Conservation (phyloP, 2,329 filamentous ascomycete species). For the Zymoseptoria crescenta region DNA sequence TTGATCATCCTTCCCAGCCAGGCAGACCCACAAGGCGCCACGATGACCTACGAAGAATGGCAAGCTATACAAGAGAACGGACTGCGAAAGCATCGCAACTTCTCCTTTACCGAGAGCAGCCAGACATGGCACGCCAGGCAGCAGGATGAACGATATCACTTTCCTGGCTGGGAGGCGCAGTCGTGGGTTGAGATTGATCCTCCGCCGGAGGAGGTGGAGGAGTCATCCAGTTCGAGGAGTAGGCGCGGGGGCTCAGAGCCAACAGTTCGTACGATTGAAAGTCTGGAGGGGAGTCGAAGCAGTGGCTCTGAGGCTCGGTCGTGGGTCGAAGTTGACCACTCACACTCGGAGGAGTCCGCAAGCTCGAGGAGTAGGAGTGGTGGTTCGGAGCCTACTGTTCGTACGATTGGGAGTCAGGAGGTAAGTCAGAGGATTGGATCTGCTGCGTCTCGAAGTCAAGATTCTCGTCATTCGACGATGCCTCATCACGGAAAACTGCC, state of each 20-base stretch:
- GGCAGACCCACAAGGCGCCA: slow-evolving; percentile 10
- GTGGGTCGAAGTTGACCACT: too few relatives aligned
- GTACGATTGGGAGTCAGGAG: slow-evolving; percentile 4
- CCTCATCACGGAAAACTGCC: background rate
- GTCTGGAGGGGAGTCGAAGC: slow-evolving; percentile 2
- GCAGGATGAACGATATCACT: slow-evolving; percentile 10
- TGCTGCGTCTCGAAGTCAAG: background rate
- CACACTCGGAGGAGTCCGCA: too few relatives aligned
- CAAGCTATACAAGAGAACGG: slow-evolving; percentile 18
- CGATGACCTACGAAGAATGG: slow-evolving; percentile 26
- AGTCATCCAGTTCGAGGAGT: background rate
- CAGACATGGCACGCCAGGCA: slow-evolving; percentile 6
- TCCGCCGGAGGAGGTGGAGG: background rate
- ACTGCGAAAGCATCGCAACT: slow-evolving; percentile 12
- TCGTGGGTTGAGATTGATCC: slow-evolving; percentile 2
- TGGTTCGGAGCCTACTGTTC: background rate
- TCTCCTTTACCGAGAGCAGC: slow-evolving; percentile 17
- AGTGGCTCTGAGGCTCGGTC: background rate
- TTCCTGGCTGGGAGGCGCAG: slow-evolving; percentile 9
- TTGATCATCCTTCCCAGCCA: slow-evolving; percentile 17
- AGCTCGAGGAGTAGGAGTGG: too few relatives aligned
- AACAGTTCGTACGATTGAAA: slow-evolving; percentile 2
- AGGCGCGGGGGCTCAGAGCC: background rate
- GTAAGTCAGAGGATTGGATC: background rate
- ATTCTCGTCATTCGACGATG: background rate